These are phyloP conservation scores for Lachnellula suecica DNA, from an alignment of 2,329 filamentous ascomycete genomes.

Conservation along the genomic window DNA sequence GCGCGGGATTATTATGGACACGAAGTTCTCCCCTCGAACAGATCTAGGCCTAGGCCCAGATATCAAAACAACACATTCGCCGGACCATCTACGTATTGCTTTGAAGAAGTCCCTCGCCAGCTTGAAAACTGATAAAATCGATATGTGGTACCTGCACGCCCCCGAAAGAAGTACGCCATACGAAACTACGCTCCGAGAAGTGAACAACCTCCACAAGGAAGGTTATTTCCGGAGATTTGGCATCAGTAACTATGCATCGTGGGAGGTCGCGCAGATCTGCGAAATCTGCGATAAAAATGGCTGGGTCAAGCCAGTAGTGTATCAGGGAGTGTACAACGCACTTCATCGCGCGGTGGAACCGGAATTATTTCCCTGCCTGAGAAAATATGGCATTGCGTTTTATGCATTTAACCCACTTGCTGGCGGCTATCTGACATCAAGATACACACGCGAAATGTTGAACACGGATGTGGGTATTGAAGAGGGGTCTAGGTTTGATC, in stretches of 20 bases:
- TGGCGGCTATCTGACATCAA: slow-evolving; percentile 42
- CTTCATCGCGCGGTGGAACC: slow-evolving; percentile 52
- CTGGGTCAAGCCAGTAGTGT: slow-evolving; percentile 33
- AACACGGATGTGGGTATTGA: slow-evolving; percentile 33
- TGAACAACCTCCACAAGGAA: slow-evolving; percentile 31
- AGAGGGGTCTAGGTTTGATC: slow-evolving; percentile 12
- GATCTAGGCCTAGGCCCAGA: neutral
- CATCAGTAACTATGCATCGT: slow-evolving; percentile 57
- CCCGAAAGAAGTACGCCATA: slow-evolving; percentile 22
- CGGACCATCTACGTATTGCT: neutral
- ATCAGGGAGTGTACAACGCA: slow-evolving; percentile 30
- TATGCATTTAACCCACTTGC: slow-evolving; percentile 59
- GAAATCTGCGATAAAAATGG: slow-evolving; percentile 28
- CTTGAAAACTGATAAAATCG: slow-evolving; percentile 3
- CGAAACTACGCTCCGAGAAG: slow-evolving; percentile 23
- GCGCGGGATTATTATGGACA: neutral
- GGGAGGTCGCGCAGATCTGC: slow-evolving; percentile 21
- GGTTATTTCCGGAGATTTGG: slow-evolving; percentile 46
- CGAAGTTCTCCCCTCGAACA: neutral
- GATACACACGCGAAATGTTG: slow-evolving; percentile 44
- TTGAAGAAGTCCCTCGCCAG: neutral
- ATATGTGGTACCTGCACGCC: slow-evolving; percentile 17
- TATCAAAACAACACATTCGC: neutral
- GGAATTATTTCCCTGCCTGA: slow-evolving; percentile 55
- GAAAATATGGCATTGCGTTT: slow-evolving; percentile 57